Evolutionary conservation across 192 early-diverging fungal genomes (phyloP).

Genomic region (Backusella circina): DNA sequence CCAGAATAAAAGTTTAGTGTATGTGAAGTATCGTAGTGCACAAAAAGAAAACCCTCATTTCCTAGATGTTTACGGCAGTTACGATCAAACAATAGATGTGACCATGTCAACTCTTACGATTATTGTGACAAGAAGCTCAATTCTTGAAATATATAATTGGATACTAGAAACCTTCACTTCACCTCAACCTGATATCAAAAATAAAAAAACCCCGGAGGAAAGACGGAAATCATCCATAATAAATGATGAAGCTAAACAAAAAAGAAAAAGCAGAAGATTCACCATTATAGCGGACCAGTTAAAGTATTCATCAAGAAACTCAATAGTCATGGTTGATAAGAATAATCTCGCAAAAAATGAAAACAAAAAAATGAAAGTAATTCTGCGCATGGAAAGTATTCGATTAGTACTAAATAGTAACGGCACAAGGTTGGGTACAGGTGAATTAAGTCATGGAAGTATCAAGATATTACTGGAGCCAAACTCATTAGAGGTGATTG

Average conservation of each 20-base stretch:
- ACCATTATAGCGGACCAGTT: background rate
- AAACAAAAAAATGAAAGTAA: slow-evolving; percentile 13
- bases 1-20: slow-evolving; percentile 36
- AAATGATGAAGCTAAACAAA: background rate
- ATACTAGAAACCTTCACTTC: slow-evolving; percentile 57
- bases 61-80: slow-evolving; percentile 49
- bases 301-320: background rate
- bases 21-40: slow-evolving; percentile 56
- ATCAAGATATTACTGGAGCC: slow-evolving; percentile 49
- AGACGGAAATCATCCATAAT: background rate
- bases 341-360: background rate
- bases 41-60: slow-evolving; percentile 60
- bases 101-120: slow-evolving; percentile 60
- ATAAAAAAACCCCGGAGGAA: background rate
- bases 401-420: slow-evolving; percentile 55
- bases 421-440: slow-evolving; percentile 52
- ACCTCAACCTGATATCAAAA: slow-evolving; percentile 3
- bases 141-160: slow-evolving; percentile 74
- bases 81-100: slow-evolving; percentile 69
- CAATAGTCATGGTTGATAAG: background rate
- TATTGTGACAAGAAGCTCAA: slow-evolving; percentile 65
- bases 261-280: background rate
- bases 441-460: slow-evolving; percentile 52
- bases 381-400: slow-evolving; percentile 26
- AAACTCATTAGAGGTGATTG: slow-evolving; percentile 40